Percentiles rank a stretch among this genome's conserved stretches.
Evolutionary conservation across 371 early-diverging fungal genomes (phyloP).

Genomic region (Massospora cicadina): DNA sequence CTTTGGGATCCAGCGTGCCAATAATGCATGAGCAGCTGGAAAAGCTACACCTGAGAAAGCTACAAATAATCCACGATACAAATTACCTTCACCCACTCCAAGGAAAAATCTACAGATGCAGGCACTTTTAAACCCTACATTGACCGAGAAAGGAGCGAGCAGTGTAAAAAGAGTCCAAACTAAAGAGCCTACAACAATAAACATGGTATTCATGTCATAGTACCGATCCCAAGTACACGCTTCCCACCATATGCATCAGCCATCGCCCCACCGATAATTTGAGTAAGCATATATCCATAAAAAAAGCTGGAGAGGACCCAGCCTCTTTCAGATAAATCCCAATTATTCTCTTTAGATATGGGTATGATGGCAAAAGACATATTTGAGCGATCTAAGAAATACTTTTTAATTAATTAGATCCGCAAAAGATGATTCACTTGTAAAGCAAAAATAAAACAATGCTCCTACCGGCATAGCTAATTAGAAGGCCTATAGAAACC

Average conservation of each 20-base stretch:
- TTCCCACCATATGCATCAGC: conserved; percentile 8
- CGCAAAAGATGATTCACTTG: neutral
- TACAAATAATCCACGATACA: neutral
- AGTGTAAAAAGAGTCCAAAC: conserved; percentile 3
- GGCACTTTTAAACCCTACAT: too few species aligned
- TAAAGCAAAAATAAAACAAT: neutral
- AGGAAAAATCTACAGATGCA: neutral
- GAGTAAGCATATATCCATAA: conserved; percentile 8
- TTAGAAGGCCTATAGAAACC: neutral
- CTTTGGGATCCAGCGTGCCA: neutral
- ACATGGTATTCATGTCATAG: neutral
- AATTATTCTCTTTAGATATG: conserved; percentile 5
- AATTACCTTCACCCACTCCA: conserved; percentile 3
- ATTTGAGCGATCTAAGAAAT: conserved; percentile 5
- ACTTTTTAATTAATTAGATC: too few species aligned
- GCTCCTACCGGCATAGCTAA: conserved; percentile 7
- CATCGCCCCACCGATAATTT: conserved; percentile 4
- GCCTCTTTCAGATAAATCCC: neutral
- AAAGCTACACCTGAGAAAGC: neutral
- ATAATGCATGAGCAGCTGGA: conserved; percentile 3
- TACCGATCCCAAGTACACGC: neutral
- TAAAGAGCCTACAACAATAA: neutral
- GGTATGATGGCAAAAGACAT: conserved; percentile 14
- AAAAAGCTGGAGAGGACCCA: neutral
- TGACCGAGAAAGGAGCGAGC: neutral